Base-by-base conservation (phyloP, 768 basidiomycete species). In the Jaapia argillacea region DNA sequence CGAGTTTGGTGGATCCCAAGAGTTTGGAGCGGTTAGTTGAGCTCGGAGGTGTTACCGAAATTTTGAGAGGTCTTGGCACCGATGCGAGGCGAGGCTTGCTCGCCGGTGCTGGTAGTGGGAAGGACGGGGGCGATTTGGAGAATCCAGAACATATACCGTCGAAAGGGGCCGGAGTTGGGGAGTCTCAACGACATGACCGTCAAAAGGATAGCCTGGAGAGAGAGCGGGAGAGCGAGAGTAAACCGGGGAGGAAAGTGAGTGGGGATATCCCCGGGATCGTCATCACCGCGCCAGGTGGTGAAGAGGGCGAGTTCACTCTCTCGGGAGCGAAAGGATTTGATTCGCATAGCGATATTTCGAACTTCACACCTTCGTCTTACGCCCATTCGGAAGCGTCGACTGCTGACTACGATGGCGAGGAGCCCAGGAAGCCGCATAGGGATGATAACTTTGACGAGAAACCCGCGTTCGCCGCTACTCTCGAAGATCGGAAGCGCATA, bases 1-100 rank as follows among this genome's bases (percentile, higher is more conserved):
- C 93, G 1, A 75, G 78, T 47, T 74, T 96, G 42, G 78, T 98
- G 27, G 93, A 98, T 57, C 91, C 92, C 6, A 97, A 96, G 64
- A 81, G 69, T 48, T 49, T 92, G 7, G 72, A 81, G 2, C 58
- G 69, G 12, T 72, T 99, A 24, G 66, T 66, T 14, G 61, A 60
- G 7, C 68, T 94, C 26, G 92, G 91, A 16, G 96, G 96, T 33
- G 65, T 72, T 5, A 51, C 67, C 0, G 77, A 72, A 5, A 56
- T 98, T 10, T 62, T 94, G 10, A 62, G 65, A 1, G 84, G 88
- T 4, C 74, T 98, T 5, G 88, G 88, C 10, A 82, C 87, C 0
- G 63, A 85, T 48, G 52, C 59, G 2, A 64, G 70, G 3, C 63
- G 49, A 21, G 84, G 85, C 12, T 59, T 73, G 4, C 20, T 21